Evolutionary conservation across 257 asterid genomes (phyloP).

Genomic region (Osmanthus fragrans): DNA sequence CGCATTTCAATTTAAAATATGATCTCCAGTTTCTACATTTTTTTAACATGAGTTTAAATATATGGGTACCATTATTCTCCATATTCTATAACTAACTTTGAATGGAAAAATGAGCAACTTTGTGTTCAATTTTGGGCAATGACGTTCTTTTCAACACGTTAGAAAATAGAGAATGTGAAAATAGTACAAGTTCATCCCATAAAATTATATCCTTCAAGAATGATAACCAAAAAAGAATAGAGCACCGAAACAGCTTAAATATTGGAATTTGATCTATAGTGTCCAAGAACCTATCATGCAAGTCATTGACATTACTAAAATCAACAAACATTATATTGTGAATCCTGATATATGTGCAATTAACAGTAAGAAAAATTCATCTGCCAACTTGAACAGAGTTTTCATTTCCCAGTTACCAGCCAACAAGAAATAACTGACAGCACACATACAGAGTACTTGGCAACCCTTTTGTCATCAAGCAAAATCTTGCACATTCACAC

Average conservation of each 20-base stretch:
- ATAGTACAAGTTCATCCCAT: background rate
- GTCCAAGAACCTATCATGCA: background rate
- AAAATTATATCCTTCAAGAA: background rate
- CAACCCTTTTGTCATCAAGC: background rate
- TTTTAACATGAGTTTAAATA: background rate
- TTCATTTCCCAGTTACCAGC: conserved; percentile 16
- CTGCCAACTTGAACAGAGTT: background rate
- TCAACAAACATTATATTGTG: background rate
- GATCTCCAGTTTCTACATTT: background rate
- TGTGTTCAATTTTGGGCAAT: background rate
- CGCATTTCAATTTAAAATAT: background rate
- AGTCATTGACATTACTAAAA: background rate
- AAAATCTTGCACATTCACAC: background rate
- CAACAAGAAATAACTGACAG: conserved; percentile 12
- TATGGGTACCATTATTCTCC: background rate
- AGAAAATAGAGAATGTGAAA: background rate
- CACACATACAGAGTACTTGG: background rate
- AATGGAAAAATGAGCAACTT: background rate
- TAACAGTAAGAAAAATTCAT: background rate
- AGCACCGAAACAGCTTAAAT: background rate
- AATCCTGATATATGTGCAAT: background rate
- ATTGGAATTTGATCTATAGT: background rate
- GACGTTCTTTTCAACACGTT: background rate
- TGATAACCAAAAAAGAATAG: background rate
- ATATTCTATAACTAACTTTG: background rate